Percentiles rank a stretch among this genome's conserved stretches.
phyloP scores from a whole-genome alignment of 148 eudicot species.

The Silene conica region DNA sequence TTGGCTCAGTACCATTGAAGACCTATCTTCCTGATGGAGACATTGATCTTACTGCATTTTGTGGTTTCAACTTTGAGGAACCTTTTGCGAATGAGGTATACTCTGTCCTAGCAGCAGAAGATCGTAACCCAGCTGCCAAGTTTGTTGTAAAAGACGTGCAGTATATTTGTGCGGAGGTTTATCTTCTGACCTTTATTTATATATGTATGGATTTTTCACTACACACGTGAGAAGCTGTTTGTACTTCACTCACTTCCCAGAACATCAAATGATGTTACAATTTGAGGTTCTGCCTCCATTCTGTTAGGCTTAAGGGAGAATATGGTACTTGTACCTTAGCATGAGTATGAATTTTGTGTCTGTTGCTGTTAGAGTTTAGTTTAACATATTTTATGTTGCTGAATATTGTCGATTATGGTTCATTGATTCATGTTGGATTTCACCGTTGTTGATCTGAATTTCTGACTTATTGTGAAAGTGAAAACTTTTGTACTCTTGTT shows the following conservation, averaged over 20 bases:
- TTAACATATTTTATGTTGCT: no score
- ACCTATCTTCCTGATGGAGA: constrained; percentile 98
- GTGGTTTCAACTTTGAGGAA: constrained; percentile 53
- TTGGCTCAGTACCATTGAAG: constrained; percentile 90
- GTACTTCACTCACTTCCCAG: not conserved
- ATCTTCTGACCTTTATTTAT: constrained; percentile 18
- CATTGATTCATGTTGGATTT: no score
- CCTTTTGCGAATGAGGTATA: constrained; percentile 48
- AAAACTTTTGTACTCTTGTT: no score
- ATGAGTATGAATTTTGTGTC: not conserved
- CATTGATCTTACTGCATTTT: constrained; percentile 85
- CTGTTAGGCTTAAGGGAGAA: not conserved
- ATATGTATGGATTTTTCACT: constrained; percentile 11
- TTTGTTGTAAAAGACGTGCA: constrained; percentile 88
- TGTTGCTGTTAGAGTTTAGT: no score
- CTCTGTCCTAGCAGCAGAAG: constrained; percentile 64
- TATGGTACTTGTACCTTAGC: no score
- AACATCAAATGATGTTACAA: not conserved
- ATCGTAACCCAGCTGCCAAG: constrained; percentile 48
- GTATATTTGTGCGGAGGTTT: constrained; percentile 86
- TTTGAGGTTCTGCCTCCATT: not conserved
- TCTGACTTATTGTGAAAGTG: no score
- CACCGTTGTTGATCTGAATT: no score
- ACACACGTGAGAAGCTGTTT: not conserved
- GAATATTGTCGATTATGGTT: no score